These are phyloP conservation scores for Clonostachys chloroleuca DNA, from an alignment of 2,329 filamentous ascomycete species.

Conservation along the genomic window DNA sequence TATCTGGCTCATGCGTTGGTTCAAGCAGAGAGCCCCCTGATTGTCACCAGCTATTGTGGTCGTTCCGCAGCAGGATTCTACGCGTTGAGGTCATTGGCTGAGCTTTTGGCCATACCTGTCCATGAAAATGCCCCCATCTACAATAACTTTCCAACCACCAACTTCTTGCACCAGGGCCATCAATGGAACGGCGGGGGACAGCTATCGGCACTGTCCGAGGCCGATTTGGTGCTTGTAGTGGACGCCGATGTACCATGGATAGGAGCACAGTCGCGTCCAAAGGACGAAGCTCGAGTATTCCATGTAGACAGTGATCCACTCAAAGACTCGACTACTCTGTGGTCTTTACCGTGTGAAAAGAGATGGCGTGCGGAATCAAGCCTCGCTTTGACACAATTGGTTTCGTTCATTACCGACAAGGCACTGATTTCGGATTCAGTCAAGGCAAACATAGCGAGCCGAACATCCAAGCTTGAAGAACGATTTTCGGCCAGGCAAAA, in stretches of 20 bases:
- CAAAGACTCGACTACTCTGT: conserved; percentile 54
- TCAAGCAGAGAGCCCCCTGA: conserved; percentile 4
- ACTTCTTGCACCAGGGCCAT: conserved; percentile 9
- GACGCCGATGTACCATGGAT: conserved; percentile 69
- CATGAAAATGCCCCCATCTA: conserved; percentile 41
- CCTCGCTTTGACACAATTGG: conserved; percentile 24
- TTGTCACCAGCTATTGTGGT: conserved; percentile 9
- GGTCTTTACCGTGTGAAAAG: conserved; percentile 44
- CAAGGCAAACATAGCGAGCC: not conserved
- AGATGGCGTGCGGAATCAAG: conserved; percentile 41
- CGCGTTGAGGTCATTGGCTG: conserved; percentile 7
- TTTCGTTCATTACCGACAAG: not conserved
- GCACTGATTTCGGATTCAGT: not conserved
- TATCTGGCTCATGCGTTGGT: conserved; percentile 2
- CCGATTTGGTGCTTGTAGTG: conserved; percentile 61
- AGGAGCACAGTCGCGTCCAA: conserved; percentile 56
- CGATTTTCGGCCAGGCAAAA: conserved; percentile 6
- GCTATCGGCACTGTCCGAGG: conserved; percentile 40
- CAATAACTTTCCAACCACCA: conserved; percentile 25
- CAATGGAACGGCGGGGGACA: conserved; percentile 11
- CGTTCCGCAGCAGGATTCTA: conserved; percentile 4
- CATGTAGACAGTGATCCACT: conserved; percentile 63
- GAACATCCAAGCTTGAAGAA: not conserved
- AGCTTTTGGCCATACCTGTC: conserved; percentile 26
- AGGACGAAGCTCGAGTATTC: conserved; percentile 48